Evolutionary conservation across 2,329 filamentous ascomycete species (phyloP).

Genomic region (Podosphaera aphanis): DNA sequence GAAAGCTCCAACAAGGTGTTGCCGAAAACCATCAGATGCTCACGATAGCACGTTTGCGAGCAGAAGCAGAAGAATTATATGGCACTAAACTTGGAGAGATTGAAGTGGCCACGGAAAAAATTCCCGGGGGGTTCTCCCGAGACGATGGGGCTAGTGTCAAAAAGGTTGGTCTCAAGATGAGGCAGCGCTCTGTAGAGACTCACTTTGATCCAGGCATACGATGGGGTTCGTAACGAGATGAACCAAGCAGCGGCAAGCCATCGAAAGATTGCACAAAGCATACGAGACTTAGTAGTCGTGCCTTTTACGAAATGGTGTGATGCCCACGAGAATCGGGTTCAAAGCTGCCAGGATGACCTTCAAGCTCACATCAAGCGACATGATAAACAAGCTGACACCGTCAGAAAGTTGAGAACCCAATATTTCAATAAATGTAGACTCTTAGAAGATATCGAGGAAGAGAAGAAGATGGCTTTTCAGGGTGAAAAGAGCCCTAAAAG

Average conservation of each 20-base stretch:
- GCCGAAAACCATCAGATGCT: slow-evolving; percentile 88
- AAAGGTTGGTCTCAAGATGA: slow-evolving; percentile 60
- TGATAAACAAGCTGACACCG: slow-evolving; percentile 69
- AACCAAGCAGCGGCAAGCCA: slow-evolving; percentile 72
- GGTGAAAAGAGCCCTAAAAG: slow-evolving; percentile 45
- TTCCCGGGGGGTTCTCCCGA: slow-evolving; percentile 60
- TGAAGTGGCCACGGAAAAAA: slow-evolving; percentile 55
- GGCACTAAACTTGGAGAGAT: slow-evolving; percentile 63
- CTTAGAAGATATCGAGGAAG: slow-evolving; percentile 89
- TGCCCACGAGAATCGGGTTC: slow-evolving; percentile 71
- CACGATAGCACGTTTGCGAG: slow-evolving; percentile 76
- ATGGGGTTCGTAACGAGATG: slow-evolving; percentile 83
- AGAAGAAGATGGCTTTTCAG: slow-evolving; percentile 95
- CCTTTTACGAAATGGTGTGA: slow-evolving; percentile 95
- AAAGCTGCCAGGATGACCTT: slow-evolving; percentile 85
- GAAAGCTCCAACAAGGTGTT: slow-evolving; percentile 88
- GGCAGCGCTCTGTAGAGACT: not conserved
- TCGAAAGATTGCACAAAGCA: slow-evolving; percentile 87
- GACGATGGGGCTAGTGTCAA: slow-evolving; percentile 91
- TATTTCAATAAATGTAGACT: slow-evolving; percentile 98
- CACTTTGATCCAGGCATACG: slow-evolving; percentile 45
- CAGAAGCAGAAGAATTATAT: slow-evolving; percentile 84
- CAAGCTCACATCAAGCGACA: slow-evolving; percentile 79
- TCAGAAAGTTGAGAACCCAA: slow-evolving; percentile 80
- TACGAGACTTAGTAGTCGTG: slow-evolving; percentile 81